Percentiles rank a stretch among this genome's conserved stretches.
These are phyloP conservation scores for Pistacia atlantica DNA, from an alignment of 345 rosid species.

Conservation along the genomic window DNA sequence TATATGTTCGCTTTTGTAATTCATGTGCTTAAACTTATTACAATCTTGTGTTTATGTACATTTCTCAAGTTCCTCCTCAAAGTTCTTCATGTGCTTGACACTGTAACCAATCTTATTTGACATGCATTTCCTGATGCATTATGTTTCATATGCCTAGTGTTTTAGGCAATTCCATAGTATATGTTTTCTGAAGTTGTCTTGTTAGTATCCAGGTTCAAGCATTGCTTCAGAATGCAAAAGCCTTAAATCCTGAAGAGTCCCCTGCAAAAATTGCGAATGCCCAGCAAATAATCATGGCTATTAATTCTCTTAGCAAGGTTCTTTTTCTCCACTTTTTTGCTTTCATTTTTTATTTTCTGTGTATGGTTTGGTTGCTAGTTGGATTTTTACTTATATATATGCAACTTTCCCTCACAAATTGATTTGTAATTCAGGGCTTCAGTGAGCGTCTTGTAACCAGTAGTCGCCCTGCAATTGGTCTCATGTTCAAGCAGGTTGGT, in stretches of 20 bases:
- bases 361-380: constrained; percentile 1
- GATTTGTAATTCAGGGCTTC: constrained; percentile 69
- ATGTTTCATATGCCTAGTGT: neutral
- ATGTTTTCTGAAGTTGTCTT: constrained; percentile 24
- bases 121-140: neutral
- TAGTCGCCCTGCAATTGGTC: constrained; percentile 86
- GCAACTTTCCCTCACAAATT: constrained; percentile 13
- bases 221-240: constrained; percentile 55
- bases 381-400: constrained; percentile 14
- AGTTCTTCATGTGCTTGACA: neutral
- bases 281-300: constrained; percentile 81
- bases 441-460: constrained; percentile 85
- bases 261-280: constrained; percentile 53
- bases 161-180: neutral
- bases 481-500: constrained; percentile 93
- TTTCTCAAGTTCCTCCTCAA: constrained; percentile 17
- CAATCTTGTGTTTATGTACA: neutral
- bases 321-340: constrained; percentile 20
- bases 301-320: constrained; percentile 98
- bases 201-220: constrained; percentile 62
- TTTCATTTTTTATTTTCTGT: constrained; percentile 2
- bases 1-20: neutral
- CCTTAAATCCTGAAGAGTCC: constrained; percentile 51
- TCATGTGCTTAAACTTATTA: constrained; percentile 1
- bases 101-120: neutral